Base-by-base conservation (phyloP, 2,329 filamentous ascomycete genomes). In the Xylaria polymorpha region DNA sequence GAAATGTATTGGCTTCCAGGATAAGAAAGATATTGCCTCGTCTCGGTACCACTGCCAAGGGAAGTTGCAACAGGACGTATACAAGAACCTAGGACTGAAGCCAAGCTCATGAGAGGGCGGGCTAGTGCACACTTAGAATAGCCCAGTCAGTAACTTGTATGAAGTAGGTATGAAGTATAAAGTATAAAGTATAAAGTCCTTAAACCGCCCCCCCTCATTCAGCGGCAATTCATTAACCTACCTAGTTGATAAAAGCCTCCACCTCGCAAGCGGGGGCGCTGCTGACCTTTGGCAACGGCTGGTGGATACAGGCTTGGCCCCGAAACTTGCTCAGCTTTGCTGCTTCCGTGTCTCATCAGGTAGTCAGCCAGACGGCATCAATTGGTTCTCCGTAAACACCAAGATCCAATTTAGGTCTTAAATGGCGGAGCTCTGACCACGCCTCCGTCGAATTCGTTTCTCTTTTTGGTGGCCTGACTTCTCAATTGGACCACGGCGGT, bases 1-100 rank as follows among this genome's bases (percentile, higher is more conserved):
- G 71, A 71, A 71, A 56, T 71, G 69, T 35, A 69, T 72, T 20
- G 70, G 70, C 22, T 72, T 72, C 41, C 25, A 64, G 43, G 70
- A 72, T 46, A 50, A 44, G 61, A 57, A 53, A 41, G 70, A 72
- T 39, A 70, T 72, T 41, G 29, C 46, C n/a, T 65, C 65, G 15
- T 35, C 60, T 43, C 65, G 70, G 12, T 71, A 68, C 53, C 58
- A 50, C 32, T 72, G 70, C 51, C 66, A 71, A 61, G 68, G 70
- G 8, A 71, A 69, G 60, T 18, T 72, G 25, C 70, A 72, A 37
- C 59, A 66, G 48, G 70, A 72, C 22, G 61, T 72, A 51, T 66
- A 71, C 37, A 67, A 61, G 9, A 66, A 68, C 25, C 32, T 69
- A 51, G 69, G 69, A 51, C 32, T 70, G 44, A 58, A 68, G n/a